These are phyloP conservation scores for Adiantum capillusveneris DNA, from an alignment of 75 land plant genomes.

Conservation along the genomic window DNA sequence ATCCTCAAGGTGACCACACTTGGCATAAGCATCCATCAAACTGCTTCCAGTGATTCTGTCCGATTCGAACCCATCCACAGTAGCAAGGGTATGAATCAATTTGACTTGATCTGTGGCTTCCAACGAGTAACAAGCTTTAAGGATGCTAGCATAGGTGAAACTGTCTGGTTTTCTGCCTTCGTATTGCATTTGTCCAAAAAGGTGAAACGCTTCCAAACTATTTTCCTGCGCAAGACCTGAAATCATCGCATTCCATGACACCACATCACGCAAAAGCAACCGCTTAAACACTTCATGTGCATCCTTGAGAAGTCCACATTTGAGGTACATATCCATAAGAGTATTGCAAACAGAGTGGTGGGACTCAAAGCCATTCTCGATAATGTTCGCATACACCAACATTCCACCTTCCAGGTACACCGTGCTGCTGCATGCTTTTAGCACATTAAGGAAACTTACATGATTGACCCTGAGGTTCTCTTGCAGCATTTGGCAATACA, in stretches of 20 bases:
- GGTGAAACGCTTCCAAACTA: slow-evolving; percentile 6
- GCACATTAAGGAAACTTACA: slow-evolving; percentile 11
- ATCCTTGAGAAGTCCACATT: slow-evolving; percentile 10
- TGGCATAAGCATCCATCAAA: slow-evolving; percentile 27
- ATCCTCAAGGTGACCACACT: slow-evolving; percentile 35
- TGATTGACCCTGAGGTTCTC: slow-evolving; percentile 17
- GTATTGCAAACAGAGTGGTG: slow-evolving; percentile 10
- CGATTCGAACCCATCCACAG: slow-evolving; percentile 2
- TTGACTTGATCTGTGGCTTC: slow-evolving; percentile 11
- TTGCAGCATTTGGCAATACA: slow-evolving; percentile 23
- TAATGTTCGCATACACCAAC: slow-evolving; percentile 1
- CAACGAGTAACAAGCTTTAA: slow-evolving; percentile 15
- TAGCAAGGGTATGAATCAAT: slow-evolving; percentile 10
- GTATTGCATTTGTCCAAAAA: slow-evolving; percentile 12
- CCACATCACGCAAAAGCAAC: slow-evolving; percentile 26
- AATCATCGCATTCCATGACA: slow-evolving; percentile 16
- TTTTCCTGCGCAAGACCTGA: slow-evolving; percentile 5
- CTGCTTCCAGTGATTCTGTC: slow-evolving; percentile 10
- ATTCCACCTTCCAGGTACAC: not conserved
- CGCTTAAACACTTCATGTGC: slow-evolving; percentile 26
- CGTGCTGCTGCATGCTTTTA: slow-evolving; percentile 3
- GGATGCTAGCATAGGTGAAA: slow-evolving; percentile 10
- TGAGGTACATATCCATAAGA: slow-evolving; percentile 23
- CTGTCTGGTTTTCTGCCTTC: slow-evolving; percentile 4
- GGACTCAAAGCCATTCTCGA: slow-evolving; percentile 2